Evolutionary conservation across 805 yeast genomes (phyloP).

Genomic region (Teunomyces panamensis): DNA sequence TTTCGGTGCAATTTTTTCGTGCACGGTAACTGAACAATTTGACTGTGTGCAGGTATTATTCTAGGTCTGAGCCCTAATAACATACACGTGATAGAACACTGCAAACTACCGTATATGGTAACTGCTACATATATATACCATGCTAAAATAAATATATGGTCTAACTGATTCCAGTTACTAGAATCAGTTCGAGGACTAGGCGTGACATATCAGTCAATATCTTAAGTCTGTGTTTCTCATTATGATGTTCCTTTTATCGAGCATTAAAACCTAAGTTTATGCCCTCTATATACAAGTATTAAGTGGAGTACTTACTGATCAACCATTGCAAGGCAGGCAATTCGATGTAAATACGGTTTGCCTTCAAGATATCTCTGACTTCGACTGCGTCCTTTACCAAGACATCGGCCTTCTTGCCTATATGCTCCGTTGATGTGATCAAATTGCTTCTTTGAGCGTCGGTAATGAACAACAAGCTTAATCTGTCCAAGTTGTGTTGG

Average conservation of each 20-base stretch:
- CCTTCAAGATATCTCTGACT: slow-evolving; percentile 79
- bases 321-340: slow-evolving; percentile 65
- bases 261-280: background rate
- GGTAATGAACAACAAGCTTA: slow-evolving; percentile 67
- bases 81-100: slow-evolving; percentile 7
- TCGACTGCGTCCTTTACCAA: slow-evolving; percentile 74
- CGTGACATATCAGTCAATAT: no score
- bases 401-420: slow-evolving; percentile 57
- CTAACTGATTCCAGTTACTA: no score
- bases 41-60: background rate
- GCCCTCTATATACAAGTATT: slow-evolving; percentile 13
- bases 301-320: slow-evolving; percentile 30
- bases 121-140: background rate
- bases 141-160: no score
- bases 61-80: slow-evolving; percentile 9
- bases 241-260: background rate
- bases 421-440: slow-evolving; percentile 52
- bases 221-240: background rate
- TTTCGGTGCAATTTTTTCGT: slow-evolving; percentile 4
- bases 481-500: slow-evolving; percentile 46
- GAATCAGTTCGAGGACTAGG: no score
- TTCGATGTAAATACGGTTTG: slow-evolving; percentile 74
- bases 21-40: background rate
- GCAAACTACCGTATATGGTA: no score
- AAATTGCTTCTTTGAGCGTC: slow-evolving; percentile 59